phyloP scores from a whole-genome alignment of 805 yeast genomes.

The Candida silvatica region DNA sequence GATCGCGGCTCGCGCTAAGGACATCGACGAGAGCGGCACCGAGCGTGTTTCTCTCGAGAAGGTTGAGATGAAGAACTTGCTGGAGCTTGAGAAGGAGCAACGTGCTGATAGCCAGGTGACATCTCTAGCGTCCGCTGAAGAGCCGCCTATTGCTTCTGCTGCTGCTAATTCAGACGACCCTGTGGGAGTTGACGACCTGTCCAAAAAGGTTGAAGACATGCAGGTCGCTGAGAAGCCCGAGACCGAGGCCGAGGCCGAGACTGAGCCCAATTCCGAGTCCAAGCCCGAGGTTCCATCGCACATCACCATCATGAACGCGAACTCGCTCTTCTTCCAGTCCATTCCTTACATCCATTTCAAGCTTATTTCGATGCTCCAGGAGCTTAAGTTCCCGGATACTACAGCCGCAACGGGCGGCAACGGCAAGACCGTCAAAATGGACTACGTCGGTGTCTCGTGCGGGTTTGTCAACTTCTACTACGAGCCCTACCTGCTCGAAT shows the following conservation, averaged over 20 bases:
- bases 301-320: constrained; percentile 25
- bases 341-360: constrained; percentile 26
- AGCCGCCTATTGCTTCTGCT: not conserved
- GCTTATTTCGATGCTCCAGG: constrained; percentile 15
- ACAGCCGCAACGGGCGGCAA: constrained; percentile 2
- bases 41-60: not conserved
- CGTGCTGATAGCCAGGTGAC: not conserved
- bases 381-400: constrained; percentile 21
- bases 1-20: constrained; percentile 23
- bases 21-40: constrained; percentile 17
- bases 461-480: constrained; percentile 28
- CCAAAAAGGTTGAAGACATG: constrained; percentile 19
- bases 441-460: constrained; percentile 20
- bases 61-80: not conserved
- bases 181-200: constrained; percentile 6
- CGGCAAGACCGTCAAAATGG: constrained; percentile 13
- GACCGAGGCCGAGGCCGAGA: not conserved
- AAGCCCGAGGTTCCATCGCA: constrained; percentile 5
- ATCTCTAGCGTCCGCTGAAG: not conserved
- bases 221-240: constrained; percentile 10
- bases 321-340: constrained; percentile 26
- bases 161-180: no score
- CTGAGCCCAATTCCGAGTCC: constrained; percentile 1
- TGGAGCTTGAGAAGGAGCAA: not conserved
- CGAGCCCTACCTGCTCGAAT: constrained; percentile 26